Conservation (phyloP, 2,329 filamentous ascomycete genomes). For the Scleromitrula shiraiana region DNA sequence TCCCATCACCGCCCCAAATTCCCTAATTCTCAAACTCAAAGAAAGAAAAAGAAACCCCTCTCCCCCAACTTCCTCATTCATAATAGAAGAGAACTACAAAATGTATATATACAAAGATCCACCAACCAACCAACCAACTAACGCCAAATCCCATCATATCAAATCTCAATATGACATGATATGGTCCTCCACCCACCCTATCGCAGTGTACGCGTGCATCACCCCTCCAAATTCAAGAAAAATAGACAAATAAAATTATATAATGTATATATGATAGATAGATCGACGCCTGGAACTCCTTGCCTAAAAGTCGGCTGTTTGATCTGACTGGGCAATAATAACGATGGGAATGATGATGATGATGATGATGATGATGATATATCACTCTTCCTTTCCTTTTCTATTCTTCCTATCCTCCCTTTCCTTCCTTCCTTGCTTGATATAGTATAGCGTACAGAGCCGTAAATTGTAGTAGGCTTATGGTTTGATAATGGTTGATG, state of each 20-base stretch:
- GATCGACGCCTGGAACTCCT: too few species aligned
- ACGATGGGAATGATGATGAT: neutral
- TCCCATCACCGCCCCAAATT: too few species aligned
- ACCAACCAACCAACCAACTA: neutral
- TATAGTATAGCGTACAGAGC: constrained; percentile 17
- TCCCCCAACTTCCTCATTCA: too few species aligned
- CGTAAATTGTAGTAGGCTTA: neutral
- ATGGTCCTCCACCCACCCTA: too few species aligned
- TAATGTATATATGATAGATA: too few species aligned
- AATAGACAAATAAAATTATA: neutral
- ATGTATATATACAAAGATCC: neutral
- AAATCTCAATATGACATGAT: neutral
- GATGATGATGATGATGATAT: neutral
- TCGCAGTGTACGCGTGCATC: neutral
- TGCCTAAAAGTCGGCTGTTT: too few species aligned
- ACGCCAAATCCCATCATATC: neutral
- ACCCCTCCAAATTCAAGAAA: neutral
- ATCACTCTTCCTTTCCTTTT: neutral
- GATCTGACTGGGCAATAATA: too few species aligned
- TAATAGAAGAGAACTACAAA: too few species aligned
- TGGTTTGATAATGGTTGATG: too few species aligned
- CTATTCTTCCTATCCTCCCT: neutral
- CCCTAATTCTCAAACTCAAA: too few species aligned
- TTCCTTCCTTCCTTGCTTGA: neutral
- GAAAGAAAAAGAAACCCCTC: too few species aligned